These are phyloP conservation scores for Leucocoprinus birnbaumii DNA, from an alignment of 768 basidiomycete genomes.

Conservation along the genomic window DNA sequence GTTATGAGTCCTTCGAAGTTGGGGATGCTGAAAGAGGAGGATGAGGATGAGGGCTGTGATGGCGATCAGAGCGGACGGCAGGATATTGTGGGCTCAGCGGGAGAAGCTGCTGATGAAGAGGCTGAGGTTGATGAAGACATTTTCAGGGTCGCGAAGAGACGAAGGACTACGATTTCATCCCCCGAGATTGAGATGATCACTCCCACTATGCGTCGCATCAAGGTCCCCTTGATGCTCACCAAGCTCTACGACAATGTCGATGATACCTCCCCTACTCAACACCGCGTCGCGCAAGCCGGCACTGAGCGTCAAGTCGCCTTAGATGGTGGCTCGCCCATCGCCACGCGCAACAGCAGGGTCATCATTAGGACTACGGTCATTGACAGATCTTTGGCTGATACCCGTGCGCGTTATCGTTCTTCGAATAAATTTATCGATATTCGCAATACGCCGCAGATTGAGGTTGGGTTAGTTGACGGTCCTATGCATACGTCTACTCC, in stretches of 20 bases:
- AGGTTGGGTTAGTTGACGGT: background rate
- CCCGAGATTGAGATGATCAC: constrained; percentile 16
- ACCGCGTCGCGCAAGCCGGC: constrained; percentile 17
- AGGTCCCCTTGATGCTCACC: constrained; percentile 9
- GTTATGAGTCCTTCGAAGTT: constrained; percentile 21
- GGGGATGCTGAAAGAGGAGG: constrained; percentile 27
- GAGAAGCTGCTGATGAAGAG: constrained; percentile 23
- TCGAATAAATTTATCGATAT: background rate
- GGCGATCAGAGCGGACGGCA: constrained; percentile 1
- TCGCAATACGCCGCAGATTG: background rate
- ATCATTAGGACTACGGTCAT: constrained; percentile 1
- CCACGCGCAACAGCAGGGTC: background rate
- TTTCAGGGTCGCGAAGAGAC: constrained; percentile 20
- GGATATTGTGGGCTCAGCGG: constrained; percentile 5
- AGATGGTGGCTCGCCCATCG: background rate
- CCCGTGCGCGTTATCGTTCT: constrained; percentile 6
- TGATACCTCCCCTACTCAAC: constrained; percentile 12
- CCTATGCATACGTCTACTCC: constrained; percentile 4
- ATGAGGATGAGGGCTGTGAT: constrained; percentile 23
- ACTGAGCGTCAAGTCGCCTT: too few relatives aligned
- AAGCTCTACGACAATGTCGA: constrained; percentile 1
- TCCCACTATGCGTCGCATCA: constrained; percentile 17
- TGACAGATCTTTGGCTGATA: constrained; percentile 5
- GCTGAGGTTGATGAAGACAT: constrained; percentile 17
- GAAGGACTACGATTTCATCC: constrained; percentile 12